Percentiles rank a stretch among this genome's conserved stretches.
Evolutionary conservation across 495 filamentous ascomycete genomes (phyloP).

Genomic region (Aspergillus bertholletiae): DNA sequence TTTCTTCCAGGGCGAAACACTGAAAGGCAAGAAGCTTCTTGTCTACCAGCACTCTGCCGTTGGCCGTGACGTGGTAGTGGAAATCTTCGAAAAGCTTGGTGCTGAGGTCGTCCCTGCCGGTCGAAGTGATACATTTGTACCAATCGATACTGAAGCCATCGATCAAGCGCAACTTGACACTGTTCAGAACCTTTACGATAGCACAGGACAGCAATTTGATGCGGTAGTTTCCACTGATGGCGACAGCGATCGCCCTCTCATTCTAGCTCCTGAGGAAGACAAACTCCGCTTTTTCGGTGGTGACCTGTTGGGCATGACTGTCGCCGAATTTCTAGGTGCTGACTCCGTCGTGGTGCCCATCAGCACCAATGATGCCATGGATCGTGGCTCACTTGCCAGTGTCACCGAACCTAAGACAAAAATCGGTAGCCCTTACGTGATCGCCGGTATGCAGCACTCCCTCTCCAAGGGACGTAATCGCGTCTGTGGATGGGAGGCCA

Average conservation of each 20-base stretch:
- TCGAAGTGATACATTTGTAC: constrained; percentile 25
- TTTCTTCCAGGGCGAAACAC: constrained; percentile 21
- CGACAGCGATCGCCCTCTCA: constrained; percentile 26
- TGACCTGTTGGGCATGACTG: constrained; percentile 24
- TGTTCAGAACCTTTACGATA: constrained; percentile 13
- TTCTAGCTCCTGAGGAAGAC: constrained; percentile 17
- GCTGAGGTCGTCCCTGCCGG: constrained; percentile 20
- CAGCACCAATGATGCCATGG: constrained; percentile 27
- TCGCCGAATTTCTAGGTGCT: constrained; percentile 18
- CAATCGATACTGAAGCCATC: constrained; percentile 30
- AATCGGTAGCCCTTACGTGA: constrained; percentile 28
- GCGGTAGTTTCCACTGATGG: constrained; percentile 25
- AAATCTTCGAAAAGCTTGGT: constrained; percentile 24
- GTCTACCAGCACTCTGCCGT: constrained; percentile 21
- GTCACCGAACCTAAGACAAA: constrained; percentile 20
- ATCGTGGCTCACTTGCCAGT: constrained; percentile 15
- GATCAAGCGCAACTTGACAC: constrained; percentile 23
- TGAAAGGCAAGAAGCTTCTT: constrained; percentile 25
- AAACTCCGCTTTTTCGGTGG: constrained; percentile 26
- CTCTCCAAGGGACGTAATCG: constrained; percentile 13
- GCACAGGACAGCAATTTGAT: constrained; percentile 17
- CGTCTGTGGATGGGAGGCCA: constrained; percentile 27
- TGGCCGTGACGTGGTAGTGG: constrained; percentile 22
- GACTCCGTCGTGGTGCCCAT: constrained; percentile 26
- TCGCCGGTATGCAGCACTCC: constrained; percentile 24